Evolutionary conservation across 2,329 filamentous ascomycete genomes (phyloP).

Genomic region (Didymella pomorum): DNA sequence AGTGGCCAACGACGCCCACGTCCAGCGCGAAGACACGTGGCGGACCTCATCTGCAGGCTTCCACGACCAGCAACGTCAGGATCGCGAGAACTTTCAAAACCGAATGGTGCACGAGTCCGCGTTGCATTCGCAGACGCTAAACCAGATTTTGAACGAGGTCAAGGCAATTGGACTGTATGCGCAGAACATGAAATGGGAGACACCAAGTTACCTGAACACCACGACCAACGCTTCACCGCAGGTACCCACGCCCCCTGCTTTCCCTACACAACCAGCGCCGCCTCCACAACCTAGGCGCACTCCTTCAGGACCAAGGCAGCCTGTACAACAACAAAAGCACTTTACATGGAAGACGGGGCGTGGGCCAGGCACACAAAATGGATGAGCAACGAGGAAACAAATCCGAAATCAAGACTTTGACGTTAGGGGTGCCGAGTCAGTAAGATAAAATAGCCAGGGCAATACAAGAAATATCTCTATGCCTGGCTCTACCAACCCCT

Average conservation of each 20-base stretch:
- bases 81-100: conserved; percentile 48
- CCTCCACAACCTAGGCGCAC: conserved; percentile 1
- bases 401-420: too few relatives aligned
- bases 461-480: not conserved
- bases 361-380: conserved; percentile 6
- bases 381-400: too few relatives aligned
- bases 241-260: conserved; percentile 19
- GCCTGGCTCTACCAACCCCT: conserved; percentile 67
- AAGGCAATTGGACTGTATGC: conserved; percentile 36
- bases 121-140: conserved; percentile 40
- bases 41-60: conserved; percentile 52
- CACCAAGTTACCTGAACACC: conserved; percentile 22
- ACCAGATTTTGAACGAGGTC: conserved; percentile 40
- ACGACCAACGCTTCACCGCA: conserved; percentile 14
- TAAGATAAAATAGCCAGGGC: not conserved
- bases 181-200: conserved; percentile 43
- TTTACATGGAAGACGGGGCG: conserved; percentile 8
- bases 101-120: conserved; percentile 44
- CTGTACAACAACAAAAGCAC: not conserved
- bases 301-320: not conserved
- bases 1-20: conserved; percentile 44
- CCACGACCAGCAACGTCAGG: conserved; percentile 47
- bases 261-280: conserved; percentile 19
- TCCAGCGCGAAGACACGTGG: conserved; percentile 52
- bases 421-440: too few relatives aligned